Evolutionary conservation across 2,329 filamentous ascomycete genomes (phyloP), one percentile per base, ranked within the genome.

Genomic region (Talaromyces marneffei): DNA sequence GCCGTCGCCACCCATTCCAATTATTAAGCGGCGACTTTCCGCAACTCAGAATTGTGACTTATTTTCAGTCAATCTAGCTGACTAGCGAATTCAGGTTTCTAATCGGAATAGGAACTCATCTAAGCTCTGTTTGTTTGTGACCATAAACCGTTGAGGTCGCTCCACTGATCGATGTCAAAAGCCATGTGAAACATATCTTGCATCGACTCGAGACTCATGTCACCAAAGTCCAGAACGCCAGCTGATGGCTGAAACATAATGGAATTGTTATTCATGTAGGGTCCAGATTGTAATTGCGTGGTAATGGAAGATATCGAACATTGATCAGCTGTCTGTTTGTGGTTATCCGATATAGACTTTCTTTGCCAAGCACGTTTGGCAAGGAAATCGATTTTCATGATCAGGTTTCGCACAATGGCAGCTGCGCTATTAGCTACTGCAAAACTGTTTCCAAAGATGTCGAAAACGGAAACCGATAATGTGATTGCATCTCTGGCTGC

Each of bases 361-460:
- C 33, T 57, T 37, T 37, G 55, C 55, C 55, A 37, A 23, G 29
- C 56, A 56, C 48, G 66, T 25, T 63, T 61, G 40, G 64, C 62
- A 20, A 69, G 63, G 16, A 66, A 59, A 53, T 75, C 72, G 3
- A 68, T 69, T 56, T 74, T 72, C 3, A 65, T 58, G 20, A 64
- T 59, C 12, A 74, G 65, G 40, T 71, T 68, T 7, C 71, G 68
- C 5, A 71, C 67, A 14, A 78, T 67, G n/a, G 70, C 65, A 0
- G 72, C 71, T 2, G 76, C 75, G 40, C 69, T 71, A 2, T 65
- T 65, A 1, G 74, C 75, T 10, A 74, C 69, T 18, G 68, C 66
- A 53, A 77, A 75, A 48, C 70, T 70, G 27, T 65, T 67, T 0
- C 72, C 73, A 25, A 76, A 74, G 2, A 68, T 66, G 6, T 78